Conservation (phyloP, 2,329 filamentous ascomycete species). For the Diaporthe capsici region DNA sequence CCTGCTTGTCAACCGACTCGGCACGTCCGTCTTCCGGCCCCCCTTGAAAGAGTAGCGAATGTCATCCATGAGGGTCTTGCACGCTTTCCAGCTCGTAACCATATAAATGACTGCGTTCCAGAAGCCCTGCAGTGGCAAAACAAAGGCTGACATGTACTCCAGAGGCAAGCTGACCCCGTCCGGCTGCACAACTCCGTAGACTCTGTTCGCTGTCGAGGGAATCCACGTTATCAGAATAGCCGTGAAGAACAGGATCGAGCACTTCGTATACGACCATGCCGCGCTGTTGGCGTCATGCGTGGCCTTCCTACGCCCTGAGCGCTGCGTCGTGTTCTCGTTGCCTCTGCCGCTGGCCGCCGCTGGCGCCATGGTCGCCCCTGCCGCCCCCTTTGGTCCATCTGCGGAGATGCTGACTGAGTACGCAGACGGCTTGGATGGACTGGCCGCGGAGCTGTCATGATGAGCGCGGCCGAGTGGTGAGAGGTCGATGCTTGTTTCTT, state of each 20-base stretch:
- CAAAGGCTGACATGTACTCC: slow-evolving; percentile 79
- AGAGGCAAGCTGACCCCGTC: slow-evolving; percentile 68
- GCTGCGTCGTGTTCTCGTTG: slow-evolving; percentile 44
- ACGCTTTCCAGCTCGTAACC: slow-evolving; percentile 76
- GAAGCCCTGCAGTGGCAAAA: slow-evolving; percentile 85
- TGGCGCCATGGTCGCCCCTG: background rate
- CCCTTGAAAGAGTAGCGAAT: slow-evolving; percentile 43
- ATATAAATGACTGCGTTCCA: slow-evolving; percentile 88
- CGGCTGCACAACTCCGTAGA: slow-evolving; percentile 76
- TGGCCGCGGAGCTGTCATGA: slow-evolving; percentile 4
- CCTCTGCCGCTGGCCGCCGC: slow-evolving; percentile 16
- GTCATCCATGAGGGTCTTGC: slow-evolving; percentile 62
- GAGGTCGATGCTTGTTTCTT: slow-evolving; percentile 50
- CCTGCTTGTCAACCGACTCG: background rate
- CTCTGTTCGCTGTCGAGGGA: slow-evolving; percentile 81
- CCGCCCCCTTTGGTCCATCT: background rate
- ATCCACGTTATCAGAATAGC: slow-evolving; percentile 82
- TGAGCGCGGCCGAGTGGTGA: slow-evolving; percentile 48
- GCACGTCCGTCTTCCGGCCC: background rate
- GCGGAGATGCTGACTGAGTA: slow-evolving; percentile 67
- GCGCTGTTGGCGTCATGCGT: slow-evolving; percentile 71
- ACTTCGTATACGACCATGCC: slow-evolving; percentile 79
- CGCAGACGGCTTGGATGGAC: slow-evolving; percentile 43
- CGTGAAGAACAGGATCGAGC: slow-evolving; percentile 78
- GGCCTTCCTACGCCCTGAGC: slow-evolving; percentile 52